These are phyloP conservation scores for Penicillium sp. DNA, from an alignment of 2,329 filamentous ascomycete species.

Conservation along the genomic window DNA sequence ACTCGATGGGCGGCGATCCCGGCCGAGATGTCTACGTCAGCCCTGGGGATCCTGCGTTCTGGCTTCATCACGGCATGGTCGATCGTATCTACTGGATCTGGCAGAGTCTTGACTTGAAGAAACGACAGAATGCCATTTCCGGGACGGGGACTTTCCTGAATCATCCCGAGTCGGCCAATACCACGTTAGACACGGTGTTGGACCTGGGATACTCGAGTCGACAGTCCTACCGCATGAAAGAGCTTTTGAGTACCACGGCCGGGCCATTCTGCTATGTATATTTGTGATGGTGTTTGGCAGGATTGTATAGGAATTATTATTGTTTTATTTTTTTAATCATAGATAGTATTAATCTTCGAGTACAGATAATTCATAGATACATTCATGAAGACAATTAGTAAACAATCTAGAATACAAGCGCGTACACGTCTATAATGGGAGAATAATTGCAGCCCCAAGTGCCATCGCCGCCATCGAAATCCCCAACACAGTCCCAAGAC, in stretches of 20 bases:
- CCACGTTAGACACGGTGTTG: constrained; percentile 43
- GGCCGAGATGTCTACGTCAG: constrained; percentile 45
- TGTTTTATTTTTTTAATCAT: no score
- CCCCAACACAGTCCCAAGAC: no score
- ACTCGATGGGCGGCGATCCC: constrained; percentile 43
- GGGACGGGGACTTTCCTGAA: constrained; percentile 46
- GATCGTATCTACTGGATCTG: constrained; percentile 49
- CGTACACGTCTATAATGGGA: no score
- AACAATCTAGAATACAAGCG: no score
- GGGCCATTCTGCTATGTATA: constrained; percentile 35
- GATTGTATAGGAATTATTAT: no score
- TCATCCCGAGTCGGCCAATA: constrained; percentile 39
- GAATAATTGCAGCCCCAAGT: no score
- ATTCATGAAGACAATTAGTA: no score
- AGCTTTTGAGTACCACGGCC: constrained; percentile 41
- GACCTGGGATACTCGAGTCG: constrained; percentile 37
- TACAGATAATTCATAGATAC: no score
- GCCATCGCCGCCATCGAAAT: no score
- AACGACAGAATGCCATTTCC: constrained; percentile 34
- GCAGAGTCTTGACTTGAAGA: constrained; percentile 43
- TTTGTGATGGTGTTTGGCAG: constrained; percentile 4
- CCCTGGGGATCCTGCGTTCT: constrained; percentile 46
- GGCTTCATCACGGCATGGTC: constrained; percentile 46
- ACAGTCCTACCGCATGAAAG: constrained; percentile 30
- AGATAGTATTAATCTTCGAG: no score